These are phyloP conservation scores for Didymella pinodella DNA, from an alignment of 2,329 filamentous ascomycete genomes.

Conservation along the genomic window DNA sequence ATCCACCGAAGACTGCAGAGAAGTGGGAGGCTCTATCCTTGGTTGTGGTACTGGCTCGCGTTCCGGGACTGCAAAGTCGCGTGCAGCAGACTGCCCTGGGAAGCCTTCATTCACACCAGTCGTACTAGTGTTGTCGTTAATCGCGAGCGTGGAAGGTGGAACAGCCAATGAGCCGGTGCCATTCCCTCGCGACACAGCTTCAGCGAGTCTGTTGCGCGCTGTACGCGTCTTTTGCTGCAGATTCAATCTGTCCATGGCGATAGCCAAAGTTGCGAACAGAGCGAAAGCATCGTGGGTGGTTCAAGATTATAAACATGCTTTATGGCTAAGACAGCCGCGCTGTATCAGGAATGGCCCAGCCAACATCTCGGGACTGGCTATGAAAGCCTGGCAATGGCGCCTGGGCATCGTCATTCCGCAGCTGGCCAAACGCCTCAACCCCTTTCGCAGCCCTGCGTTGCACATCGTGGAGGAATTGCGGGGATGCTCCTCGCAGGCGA, in stretches of 20 bases:
- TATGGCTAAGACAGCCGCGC: conserved; percentile 23
- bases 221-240: conserved; percentile 40
- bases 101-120: conserved; percentile 46
- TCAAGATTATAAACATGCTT: conserved; percentile 34
- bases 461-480: conserved; percentile 9
- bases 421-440: conserved; percentile 26
- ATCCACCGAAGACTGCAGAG: conserved; percentile 48
- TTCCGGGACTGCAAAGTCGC: conserved; percentile 42
- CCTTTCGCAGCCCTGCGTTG: conserved; percentile 21
- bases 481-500: conserved; percentile 12
- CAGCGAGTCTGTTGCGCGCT: conserved; percentile 45
- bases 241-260: conserved; percentile 46
- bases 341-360: conserved; percentile 23
- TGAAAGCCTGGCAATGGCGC: conserved; percentile 30
- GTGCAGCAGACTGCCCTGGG: conserved; percentile 40
- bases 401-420: conserved; percentile 36
- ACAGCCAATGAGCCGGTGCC: conserved; percentile 39
- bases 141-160: conserved; percentile 39
- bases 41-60: conserved; percentile 33
- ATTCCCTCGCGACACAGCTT: conserved; percentile 38
- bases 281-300: conserved; percentile 16
- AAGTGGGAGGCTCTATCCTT: conserved; percentile 43
- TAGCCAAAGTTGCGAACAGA: conserved; percentile 19
- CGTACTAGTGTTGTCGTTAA: conserved; percentile 45
- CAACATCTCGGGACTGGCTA: conserved; percentile 24